Conservation (phyloP, 192 early-diverging fungal genomes). For the Coemansia sp. region DNA sequence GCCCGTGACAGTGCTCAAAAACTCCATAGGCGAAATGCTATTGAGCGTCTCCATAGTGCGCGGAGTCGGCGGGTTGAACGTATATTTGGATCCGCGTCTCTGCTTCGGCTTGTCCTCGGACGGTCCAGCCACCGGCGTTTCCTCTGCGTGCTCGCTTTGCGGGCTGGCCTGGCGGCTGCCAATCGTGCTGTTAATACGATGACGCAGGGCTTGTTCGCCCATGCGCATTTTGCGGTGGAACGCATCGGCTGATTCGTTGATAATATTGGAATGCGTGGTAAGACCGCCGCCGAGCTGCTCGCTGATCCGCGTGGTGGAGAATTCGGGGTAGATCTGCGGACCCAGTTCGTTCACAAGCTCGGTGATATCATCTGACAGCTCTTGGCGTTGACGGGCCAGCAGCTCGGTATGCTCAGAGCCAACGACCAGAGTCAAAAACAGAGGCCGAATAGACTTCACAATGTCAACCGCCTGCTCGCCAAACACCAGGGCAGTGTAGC, state of each 20-base stretch:
- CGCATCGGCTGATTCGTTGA: constrained; percentile 30
- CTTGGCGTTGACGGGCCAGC: constrained; percentile 66
- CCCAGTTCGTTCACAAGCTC: constrained; percentile 83
- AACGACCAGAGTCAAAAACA: constrained; percentile 70
- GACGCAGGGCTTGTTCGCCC: constrained; percentile 41
- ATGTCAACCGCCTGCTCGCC: constrained; percentile 75
- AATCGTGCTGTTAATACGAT: constrained; percentile 16
- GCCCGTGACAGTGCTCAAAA: constrained; percentile 19
- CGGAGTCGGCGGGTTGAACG: constrained; percentile 53
- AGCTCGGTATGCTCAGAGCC: constrained; percentile 59
- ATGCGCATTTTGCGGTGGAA: constrained; percentile 40
- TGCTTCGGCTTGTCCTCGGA: not conserved
- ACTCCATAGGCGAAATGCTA: constrained; percentile 55
- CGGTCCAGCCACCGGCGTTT: no score
- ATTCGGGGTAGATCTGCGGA: constrained; percentile 74
- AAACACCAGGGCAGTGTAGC: constrained; percentile 72
- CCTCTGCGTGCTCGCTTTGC: not conserved
- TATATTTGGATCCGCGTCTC: constrained; percentile 31
- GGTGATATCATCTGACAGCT: constrained; percentile 76
- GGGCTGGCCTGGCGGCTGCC: not conserved
- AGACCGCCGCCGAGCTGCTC: constrained; percentile 21
- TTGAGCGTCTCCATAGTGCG: constrained; percentile 51
- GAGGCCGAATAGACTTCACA: constrained; percentile 77
- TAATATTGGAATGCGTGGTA: constrained; percentile 24
- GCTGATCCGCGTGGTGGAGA: constrained; percentile 51